A percentile compares a stretch with the other conserved stretches of the same genome.
phyloP scores from a whole-genome alignment of 176 grass and related monocot species.

The Elymus sibiricus region DNA sequence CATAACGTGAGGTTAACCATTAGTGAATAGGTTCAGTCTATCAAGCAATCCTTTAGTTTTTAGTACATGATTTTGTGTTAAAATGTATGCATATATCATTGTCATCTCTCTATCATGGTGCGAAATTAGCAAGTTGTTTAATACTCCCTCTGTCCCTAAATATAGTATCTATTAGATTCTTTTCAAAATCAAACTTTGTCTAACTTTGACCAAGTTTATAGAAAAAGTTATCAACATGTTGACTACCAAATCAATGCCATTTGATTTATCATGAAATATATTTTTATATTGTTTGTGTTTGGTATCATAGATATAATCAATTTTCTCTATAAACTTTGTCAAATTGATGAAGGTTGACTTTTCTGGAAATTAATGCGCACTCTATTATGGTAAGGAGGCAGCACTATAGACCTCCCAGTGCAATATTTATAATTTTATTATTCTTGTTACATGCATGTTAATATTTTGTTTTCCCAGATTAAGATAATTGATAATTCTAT shows the following conservation, averaged over 20 bases:
- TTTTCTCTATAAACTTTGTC: too few relatives aligned
- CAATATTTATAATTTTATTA: constrained; percentile 6
- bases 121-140: neutral
- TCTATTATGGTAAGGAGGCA: too few relatives aligned
- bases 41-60: constrained; percentile 9
- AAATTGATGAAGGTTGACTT: too few relatives aligned
- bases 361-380: too few relatives aligned
- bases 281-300: too few relatives aligned
- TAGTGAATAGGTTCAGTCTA: constrained; percentile 2
- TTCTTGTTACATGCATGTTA: neutral
- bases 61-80: neutral
- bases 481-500: constrained; percentile 17
- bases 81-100: constrained; percentile 2
- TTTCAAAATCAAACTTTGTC: neutral
- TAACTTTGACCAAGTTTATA: neutral
- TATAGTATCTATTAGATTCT: neutral
- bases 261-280: too few relatives aligned
- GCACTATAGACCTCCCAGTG: neutral
- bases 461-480: neutral
- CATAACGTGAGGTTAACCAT: neutral
- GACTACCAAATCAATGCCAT: too few relatives aligned
- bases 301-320: too few relatives aligned
- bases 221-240: too few relatives aligned
- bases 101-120: constrained; percentile 6
- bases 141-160: neutral